phyloP scores from a whole-genome alignment of 108 stramenopile species.

The Discostella stelligeroides region DNA sequence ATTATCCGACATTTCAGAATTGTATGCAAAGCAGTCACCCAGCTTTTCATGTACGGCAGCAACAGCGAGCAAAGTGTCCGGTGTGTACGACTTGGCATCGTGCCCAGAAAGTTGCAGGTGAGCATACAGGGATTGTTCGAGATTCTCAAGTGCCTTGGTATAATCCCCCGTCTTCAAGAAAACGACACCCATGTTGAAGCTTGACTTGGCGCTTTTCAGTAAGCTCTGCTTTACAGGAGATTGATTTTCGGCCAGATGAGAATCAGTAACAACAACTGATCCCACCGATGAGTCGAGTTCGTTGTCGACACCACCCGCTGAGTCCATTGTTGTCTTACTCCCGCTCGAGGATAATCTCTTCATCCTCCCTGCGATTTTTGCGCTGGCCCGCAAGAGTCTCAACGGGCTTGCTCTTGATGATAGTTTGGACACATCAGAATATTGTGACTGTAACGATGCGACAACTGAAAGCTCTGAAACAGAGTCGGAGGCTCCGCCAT shows the following conservation, averaged over 20 bases:
- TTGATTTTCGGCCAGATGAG: no score
- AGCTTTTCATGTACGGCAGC: no score
- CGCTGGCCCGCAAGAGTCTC: not conserved
- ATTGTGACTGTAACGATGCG: slow-evolving; percentile 10
- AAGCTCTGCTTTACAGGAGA: slow-evolving; percentile 25
- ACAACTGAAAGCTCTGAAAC: slow-evolving; percentile 43
- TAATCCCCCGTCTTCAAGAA: slow-evolving; percentile 47
- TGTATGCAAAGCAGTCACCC: slow-evolving; percentile 32
- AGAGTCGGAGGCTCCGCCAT: slow-evolving; percentile 32
- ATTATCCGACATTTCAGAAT: slow-evolving; percentile 31
- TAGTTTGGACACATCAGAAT: slow-evolving; percentile 10
- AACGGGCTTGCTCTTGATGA: slow-evolving; percentile 1
- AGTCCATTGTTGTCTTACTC: not conserved
- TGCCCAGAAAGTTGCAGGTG: slow-evolving; percentile 38
- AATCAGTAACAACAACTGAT: slow-evolving; percentile 8
- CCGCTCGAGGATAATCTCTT: not conserved
- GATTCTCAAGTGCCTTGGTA: slow-evolving; percentile 40
- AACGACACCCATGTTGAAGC: slow-evolving; percentile 46
- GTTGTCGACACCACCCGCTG: not conserved
- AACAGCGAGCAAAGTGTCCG: slow-evolving; percentile 17
- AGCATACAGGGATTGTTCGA: slow-evolving; percentile 42
- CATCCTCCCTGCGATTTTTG: not conserved
- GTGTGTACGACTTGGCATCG: slow-evolving; percentile 25
- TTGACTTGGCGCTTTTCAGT: slow-evolving; percentile 37
- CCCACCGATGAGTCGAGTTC: not conserved